Conservation (phyloP, 805 yeast species). For the Nakazawaea wickerhamii region DNA sequence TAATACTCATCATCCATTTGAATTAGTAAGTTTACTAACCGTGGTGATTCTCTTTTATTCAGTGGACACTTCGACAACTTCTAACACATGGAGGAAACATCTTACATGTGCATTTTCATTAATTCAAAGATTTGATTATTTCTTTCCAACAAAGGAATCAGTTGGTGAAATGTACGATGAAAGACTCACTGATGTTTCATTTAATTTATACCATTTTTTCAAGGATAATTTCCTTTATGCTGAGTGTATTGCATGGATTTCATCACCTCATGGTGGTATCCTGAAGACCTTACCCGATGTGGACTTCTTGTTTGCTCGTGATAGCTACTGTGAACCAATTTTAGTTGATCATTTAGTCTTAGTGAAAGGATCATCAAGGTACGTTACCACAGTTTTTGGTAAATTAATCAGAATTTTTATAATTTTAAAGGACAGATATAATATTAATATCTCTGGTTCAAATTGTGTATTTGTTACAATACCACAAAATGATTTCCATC, state of each 20-base stretch:
- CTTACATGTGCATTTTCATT: conserved; percentile 13
- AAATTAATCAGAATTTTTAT: conserved; percentile 6
- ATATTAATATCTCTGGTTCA: conserved; percentile 7
- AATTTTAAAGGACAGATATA: conserved; percentile 1
- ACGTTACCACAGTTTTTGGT: conserved; percentile 9
- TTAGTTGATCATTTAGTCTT: conserved; percentile 10
- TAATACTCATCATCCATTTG: conserved; percentile 10
- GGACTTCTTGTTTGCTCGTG: conserved; percentile 5
- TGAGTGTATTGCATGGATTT: conserved; percentile 13
- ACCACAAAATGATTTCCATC: not conserved
- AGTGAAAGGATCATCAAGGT: conserved; percentile 11
- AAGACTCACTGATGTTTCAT: not conserved
- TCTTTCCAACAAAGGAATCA: conserved; percentile 6
- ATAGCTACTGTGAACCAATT: conserved; percentile 10
- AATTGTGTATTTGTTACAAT: conserved; percentile 8
- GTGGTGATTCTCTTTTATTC: conserved; percentile 12
- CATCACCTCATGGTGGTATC: conserved; percentile 13
- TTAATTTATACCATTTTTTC: conserved; percentile 11
- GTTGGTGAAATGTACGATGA: not conserved
- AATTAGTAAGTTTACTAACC: conserved; percentile 9
- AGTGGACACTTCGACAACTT: conserved; percentile 11
- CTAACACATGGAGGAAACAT: conserved; percentile 14
- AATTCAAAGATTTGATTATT: conserved; percentile 12
- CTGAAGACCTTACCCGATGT: conserved; percentile 3
- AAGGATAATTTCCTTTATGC: conserved; percentile 13